Conservation (phyloP, 306 rosid species). For the Sicyos baderoa region DNA sequence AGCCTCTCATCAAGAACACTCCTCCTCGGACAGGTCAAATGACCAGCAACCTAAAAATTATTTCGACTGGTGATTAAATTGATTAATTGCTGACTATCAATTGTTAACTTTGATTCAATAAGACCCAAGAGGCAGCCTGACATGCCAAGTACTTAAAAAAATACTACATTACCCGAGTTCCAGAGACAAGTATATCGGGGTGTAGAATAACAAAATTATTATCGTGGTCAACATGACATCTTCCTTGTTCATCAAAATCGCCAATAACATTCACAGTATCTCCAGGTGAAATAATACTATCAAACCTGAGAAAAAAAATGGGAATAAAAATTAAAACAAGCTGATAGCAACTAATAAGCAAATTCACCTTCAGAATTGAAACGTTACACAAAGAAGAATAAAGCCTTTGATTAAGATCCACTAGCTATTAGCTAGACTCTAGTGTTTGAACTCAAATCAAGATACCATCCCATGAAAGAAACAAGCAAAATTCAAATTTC, state of each 20-base stretch:
- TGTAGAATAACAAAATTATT: slow-evolving; percentile 65
- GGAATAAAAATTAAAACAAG: not conserved
- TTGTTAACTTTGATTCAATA: slow-evolving; percentile 14
- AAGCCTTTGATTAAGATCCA: not conserved
- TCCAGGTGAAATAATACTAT: slow-evolving; percentile 74
- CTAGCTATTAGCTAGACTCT: not conserved
- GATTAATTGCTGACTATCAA: not conserved
- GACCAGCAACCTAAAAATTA: slow-evolving; percentile 60
- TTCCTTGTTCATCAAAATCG: slow-evolving; percentile 62
- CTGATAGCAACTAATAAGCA: not conserved
- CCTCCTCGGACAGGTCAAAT: slow-evolving; percentile 75
- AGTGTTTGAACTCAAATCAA: slow-evolving; percentile 11
- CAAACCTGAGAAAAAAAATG: slow-evolving; percentile 41
- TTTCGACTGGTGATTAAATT: not conserved
- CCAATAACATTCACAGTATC: slow-evolving; percentile 79
- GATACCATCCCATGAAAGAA: not conserved
- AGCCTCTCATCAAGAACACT: slow-evolving; percentile 86
- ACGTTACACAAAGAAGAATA: not conserved
- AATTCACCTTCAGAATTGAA: slow-evolving; percentile 1
- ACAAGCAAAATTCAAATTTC: not conserved
- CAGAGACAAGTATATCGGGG: slow-evolving; percentile 72
- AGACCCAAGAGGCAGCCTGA: not conserved
- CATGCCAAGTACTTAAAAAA: not conserved
- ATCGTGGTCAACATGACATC: slow-evolving; percentile 55
- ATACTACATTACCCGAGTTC: slow-evolving; percentile 62